A percentile compares a stretch with the other conserved stretches of the same genome.
Conservation (phyloP, 1,139 yeast genomes). For the Yamadazyma taylorii region DNA sequence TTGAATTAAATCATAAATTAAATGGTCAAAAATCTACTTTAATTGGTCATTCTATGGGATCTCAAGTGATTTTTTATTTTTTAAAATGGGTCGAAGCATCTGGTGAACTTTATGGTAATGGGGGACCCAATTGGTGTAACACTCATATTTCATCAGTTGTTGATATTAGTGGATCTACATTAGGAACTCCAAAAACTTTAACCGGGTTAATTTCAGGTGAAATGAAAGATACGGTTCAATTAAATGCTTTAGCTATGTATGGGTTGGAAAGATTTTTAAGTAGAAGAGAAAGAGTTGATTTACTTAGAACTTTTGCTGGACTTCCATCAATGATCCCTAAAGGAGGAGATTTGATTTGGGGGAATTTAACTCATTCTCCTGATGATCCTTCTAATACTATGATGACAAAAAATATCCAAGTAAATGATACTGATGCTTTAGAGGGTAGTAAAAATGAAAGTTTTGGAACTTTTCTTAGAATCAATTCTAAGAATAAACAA, state of each 20-base stretch:
- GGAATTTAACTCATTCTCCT: conserved; percentile 56
- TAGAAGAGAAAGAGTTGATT: conserved; percentile 80
- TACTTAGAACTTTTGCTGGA: conserved; percentile 89
- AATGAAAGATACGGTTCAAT: conserved; percentile 95
- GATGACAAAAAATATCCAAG: conserved; percentile 20
- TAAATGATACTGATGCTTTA: conserved; percentile 18
- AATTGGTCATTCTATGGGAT: conserved; percentile 95
- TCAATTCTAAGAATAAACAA: conserved; percentile 35
- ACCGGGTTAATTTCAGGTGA: conserved; percentile 93
- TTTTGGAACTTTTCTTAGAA: conserved; percentile 77
- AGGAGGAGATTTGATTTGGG: conserved; percentile 93
- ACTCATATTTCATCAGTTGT: conserved; percentile 75
- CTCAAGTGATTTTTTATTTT: conserved; percentile 84
- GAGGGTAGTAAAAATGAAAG: conserved; percentile 39
- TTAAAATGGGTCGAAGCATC: conserved; percentile 94
- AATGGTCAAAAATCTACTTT: conserved; percentile 76
- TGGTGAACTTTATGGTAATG: conserved; percentile 80
- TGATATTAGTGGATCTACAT: conserved; percentile 81
- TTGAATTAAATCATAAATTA: conserved; percentile 52
- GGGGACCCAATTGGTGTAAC: conserved; percentile 86
- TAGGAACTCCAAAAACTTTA: conserved; percentile 93
- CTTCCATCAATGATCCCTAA: conserved; percentile 94
- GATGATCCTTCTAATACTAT: conserved; percentile 54
- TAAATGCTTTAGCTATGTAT: conserved; percentile 88
- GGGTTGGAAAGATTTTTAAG: conserved; percentile 94